Conservation (phyloP, 1,139 yeast genomes). For the Hemisphaericaspora xylofermentans region DNA sequence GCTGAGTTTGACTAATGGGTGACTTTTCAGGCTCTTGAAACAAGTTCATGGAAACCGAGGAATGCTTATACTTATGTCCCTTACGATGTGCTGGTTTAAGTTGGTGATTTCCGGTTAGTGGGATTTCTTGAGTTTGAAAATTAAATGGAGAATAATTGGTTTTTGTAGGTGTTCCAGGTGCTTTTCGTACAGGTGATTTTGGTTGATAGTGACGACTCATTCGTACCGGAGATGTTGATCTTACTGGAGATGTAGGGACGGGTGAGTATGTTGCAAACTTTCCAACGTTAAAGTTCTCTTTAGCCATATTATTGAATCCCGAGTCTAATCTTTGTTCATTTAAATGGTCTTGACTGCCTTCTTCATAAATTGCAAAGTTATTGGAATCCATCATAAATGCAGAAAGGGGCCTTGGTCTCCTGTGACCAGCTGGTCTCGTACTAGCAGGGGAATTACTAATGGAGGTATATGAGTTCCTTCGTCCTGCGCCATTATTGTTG, state of each 20-base stretch:
- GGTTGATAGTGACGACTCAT: conserved; percentile 27
- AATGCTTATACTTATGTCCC: conserved; percentile 94
- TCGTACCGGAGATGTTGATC: conserved; percentile 35
- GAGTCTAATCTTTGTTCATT: conserved; percentile 9
- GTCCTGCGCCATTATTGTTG: conserved; percentile 6
- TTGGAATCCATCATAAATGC: conserved; percentile 33
- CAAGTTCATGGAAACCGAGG: conserved; percentile 94
- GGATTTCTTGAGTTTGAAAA: conserved; percentile 43
- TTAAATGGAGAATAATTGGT: conserved; percentile 39
- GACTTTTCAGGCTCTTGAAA: conserved; percentile 84
- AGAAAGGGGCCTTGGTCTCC: conserved; percentile 38
- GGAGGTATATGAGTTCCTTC: conserved; percentile 26
- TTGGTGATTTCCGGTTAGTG: conserved; percentile 25
- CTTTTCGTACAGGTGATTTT: conserved; percentile 31
- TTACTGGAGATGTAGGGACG: conserved; percentile 24
- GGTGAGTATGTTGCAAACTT: conserved; percentile 14
- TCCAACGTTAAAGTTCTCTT: conserved; percentile 14
- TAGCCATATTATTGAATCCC: conserved; percentile 22
- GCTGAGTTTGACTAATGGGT: conserved; percentile 37
- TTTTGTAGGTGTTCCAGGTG: conserved; percentile 31
- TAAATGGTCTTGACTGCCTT: conserved; percentile 8
- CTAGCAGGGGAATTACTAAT: conserved; percentile 24
- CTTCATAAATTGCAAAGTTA: conserved; percentile 31
- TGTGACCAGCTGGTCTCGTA: conserved; percentile 19
- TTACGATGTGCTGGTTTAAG: conserved; percentile 73